phyloP scores from a whole-genome alignment of 306 rosid species.

The Fragaria vesca region DNA sequence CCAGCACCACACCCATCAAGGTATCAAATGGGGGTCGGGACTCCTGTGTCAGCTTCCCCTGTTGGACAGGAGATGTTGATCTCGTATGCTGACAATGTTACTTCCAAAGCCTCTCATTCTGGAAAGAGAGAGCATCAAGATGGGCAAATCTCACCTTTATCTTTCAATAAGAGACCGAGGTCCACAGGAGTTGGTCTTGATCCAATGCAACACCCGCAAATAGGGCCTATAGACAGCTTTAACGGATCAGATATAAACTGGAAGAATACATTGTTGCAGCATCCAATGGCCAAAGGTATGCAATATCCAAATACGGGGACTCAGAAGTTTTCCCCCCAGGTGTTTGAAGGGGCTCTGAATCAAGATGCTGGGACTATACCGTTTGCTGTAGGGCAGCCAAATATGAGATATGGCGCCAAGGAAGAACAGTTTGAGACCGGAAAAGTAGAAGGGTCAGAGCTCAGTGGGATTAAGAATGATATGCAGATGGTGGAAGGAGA shows the following conservation, averaged over 20 bases:
- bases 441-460: slow-evolving; percentile 63
- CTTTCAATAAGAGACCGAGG: slow-evolving; percentile 69
- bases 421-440: slow-evolving; percentile 81
- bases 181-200: slow-evolving; percentile 52
- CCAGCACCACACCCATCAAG: slow-evolving; percentile 60
- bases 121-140: slow-evolving; percentile 80
- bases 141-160: slow-evolving; percentile 68
- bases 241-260: slow-evolving; percentile 74
- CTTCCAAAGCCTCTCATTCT: slow-evolving; percentile 47
- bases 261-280: slow-evolving; percentile 72
- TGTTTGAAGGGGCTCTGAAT: slow-evolving; percentile 66
- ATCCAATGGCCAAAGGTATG: slow-evolving; percentile 63
- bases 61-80: slow-evolving; percentile 62
- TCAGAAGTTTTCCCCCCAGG: slow-evolving; percentile 72
- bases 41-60: slow-evolving; percentile 58
- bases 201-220: slow-evolving; percentile 62
- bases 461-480: slow-evolving; percentile 54
- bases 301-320: slow-evolving; percentile 51
- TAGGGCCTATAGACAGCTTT: slow-evolving; percentile 53
- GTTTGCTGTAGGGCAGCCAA: slow-evolving; percentile 59
- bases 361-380: slow-evolving; percentile 58
- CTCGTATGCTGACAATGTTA: slow-evolving; percentile 59
- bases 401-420: slow-evolving; percentile 64
- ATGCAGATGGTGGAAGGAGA: slow-evolving; percentile 59
- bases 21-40: slow-evolving; percentile 64